phyloP scores from a whole-genome alignment of 2,329 filamentous ascomycete species.

The Alternaria rosae region DNA sequence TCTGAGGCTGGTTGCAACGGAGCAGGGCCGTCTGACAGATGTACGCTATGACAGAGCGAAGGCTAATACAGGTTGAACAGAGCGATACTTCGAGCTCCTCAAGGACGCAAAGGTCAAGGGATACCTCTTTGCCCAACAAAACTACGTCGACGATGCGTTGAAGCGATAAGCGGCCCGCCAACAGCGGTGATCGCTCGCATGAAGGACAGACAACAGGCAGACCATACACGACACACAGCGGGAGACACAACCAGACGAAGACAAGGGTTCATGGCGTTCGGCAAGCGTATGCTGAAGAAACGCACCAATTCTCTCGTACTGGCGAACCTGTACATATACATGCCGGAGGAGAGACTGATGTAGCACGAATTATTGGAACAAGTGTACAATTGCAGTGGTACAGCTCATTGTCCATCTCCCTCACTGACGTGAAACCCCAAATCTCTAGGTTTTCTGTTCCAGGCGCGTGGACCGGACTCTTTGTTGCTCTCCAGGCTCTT shows the following conservation, averaged over 20 bases:
- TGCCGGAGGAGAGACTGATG: conserved; percentile 23
- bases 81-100: conserved; percentile 80
- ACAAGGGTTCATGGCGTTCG: conserved; percentile 17
- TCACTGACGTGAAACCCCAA: conserved; percentile 8
- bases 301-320: conserved; percentile 23
- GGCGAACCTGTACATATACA: conserved; percentile 43
- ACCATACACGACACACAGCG: not conserved
- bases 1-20: not conserved
- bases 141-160: conserved; percentile 62
- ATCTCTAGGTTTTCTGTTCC: not conserved
- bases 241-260: conserved; percentile 7
- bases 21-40: not conserved
- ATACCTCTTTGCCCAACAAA: conserved; percentile 80
- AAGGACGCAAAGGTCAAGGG: conserved; percentile 80
- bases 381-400: conserved; percentile 16
- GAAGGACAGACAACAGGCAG: conserved; percentile 1
- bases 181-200: not conserved
- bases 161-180: conserved; percentile 20
- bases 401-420: not conserved
- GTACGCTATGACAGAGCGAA: not conserved
- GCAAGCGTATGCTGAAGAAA: conserved; percentile 6
- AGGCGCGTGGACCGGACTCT: not conserved
- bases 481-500: not conserved
- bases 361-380: conserved; percentile 9
- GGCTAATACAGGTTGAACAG: conserved; percentile 56